Percentiles rank a stretch among this genome's conserved stretches.
phyloP scores from a whole-genome alignment of 495 filamentous ascomycete genomes.

The Polyplosphaeria fusca region DNA sequence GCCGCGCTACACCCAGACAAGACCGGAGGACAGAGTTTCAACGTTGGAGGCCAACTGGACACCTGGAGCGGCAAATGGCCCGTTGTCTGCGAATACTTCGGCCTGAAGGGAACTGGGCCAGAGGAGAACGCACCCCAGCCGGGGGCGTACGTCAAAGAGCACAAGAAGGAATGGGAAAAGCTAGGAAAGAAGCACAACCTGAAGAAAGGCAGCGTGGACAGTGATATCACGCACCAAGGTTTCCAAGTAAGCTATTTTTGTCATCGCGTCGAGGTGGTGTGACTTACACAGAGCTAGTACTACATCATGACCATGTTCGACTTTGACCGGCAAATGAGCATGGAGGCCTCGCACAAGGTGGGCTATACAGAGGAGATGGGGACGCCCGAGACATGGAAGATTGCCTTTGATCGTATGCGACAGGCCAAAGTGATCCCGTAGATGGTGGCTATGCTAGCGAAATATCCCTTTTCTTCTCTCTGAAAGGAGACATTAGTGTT shows the following conservation, averaged over 20 bases:
- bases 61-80: constrained; percentile 39
- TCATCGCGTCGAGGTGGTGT: constrained; percentile 22
- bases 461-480: too few species aligned
- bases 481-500: too few species aligned
- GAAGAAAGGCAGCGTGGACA: constrained; percentile 40
- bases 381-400: constrained; percentile 40
- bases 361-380: constrained; percentile 37
- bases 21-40: constrained; percentile 35
- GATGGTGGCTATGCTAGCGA: too few species aligned
- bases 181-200: constrained; percentile 41
- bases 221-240: constrained; percentile 31
- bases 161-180: constrained; percentile 39
- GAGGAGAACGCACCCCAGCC: constrained; percentile 38
- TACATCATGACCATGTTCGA: constrained; percentile 46
- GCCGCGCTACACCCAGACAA: constrained; percentile 35
- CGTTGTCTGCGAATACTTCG: constrained; percentile 38
- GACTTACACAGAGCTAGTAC: constrained; percentile 36
- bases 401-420: constrained; percentile 42
- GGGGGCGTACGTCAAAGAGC: constrained; percentile 38
- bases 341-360: constrained; percentile 37
- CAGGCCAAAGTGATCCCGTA: constrained; percentile 41
- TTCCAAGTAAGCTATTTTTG: constrained; percentile 26
- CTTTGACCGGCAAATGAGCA: constrained; percentile 43
- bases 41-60: constrained; percentile 31
- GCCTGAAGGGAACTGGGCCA: constrained; percentile 35